Conservation (phyloP, 495 filamentous ascomycete species). For the Penicillium manginii region DNA sequence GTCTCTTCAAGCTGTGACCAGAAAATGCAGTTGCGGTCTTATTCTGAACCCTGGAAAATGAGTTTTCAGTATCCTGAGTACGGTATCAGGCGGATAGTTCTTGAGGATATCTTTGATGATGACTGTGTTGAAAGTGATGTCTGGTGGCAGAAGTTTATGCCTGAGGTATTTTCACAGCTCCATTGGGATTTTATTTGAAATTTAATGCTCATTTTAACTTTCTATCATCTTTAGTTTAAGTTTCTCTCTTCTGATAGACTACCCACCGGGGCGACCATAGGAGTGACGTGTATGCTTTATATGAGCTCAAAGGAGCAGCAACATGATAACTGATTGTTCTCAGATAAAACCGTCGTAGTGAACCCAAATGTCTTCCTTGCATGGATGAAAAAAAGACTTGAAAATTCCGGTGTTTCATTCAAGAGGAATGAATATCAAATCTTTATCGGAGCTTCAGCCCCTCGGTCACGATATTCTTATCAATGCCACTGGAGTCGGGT, state of each 20-base stretch:
- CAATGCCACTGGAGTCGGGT: conserved; percentile 23
- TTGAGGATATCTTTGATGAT: conserved; percentile 14
- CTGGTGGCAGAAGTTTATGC: conserved; percentile 15
- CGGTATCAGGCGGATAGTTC: conserved; percentile 2
- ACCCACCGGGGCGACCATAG: conserved; percentile 8
- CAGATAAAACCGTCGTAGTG: conserved; percentile 28
- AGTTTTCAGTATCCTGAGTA: conserved; percentile 25
- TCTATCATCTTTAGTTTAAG: neutral
- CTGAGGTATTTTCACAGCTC: conserved; percentile 6
- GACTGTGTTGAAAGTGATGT: conserved; percentile 3
- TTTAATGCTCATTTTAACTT: too few species aligned
- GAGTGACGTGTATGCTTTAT: conserved; percentile 10
- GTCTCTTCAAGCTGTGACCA: conserved; percentile 26
- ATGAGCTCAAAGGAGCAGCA: neutral
- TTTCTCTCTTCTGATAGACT: neutral
- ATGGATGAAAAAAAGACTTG: conserved; percentile 26
- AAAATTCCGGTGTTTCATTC: conserved; percentile 28
- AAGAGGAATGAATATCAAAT: conserved; percentile 16
- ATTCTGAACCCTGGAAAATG: conserved; percentile 17
- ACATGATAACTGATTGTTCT: neutral
- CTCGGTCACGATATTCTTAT: conserved; percentile 25
- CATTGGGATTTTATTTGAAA: neutral
- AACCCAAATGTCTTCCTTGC: conserved; percentile 30
- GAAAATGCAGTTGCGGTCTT: conserved; percentile 29
- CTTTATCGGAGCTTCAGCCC: conserved; percentile 30